phyloP scores from a whole-genome alignment of 306 rosid species.

The Inga leiocalycina region DNA sequence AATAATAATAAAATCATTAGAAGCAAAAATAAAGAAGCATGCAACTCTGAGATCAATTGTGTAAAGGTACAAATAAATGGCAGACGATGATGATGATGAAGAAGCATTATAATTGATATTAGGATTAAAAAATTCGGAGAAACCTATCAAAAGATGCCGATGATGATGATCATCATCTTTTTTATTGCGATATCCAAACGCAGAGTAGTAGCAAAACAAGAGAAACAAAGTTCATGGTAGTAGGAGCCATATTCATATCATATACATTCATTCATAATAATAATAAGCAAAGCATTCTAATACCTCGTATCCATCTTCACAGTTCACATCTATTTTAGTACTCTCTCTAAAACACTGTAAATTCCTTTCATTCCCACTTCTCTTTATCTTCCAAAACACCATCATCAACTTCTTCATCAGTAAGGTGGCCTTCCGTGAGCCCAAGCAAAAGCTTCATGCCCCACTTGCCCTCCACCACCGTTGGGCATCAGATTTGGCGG shows the following conservation, averaged over 20 bases:
- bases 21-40: slow-evolving; percentile 28
- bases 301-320: slow-evolving; percentile 34
- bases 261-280: too few relatives aligned
- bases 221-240: slow-evolving; percentile 23
- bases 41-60: slow-evolving; percentile 31
- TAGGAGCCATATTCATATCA: background rate
- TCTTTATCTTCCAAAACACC: slow-evolving; percentile 34
- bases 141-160: slow-evolving; percentile 31
- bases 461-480: slow-evolving; percentile 65
- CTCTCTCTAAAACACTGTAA: slow-evolving; percentile 22
- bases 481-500: slow-evolving; percentile 67
- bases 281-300: background rate
- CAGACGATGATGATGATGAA: background rate
- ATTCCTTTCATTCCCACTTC: slow-evolving; percentile 3
- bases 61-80: background rate
- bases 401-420: slow-evolving; percentile 24
- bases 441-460: slow-evolving; percentile 84
- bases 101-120: background rate
- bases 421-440: slow-evolving; percentile 69
- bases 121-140: slow-evolving; percentile 31
- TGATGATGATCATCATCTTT: slow-evolving; percentile 32
- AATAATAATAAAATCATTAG: slow-evolving; percentile 26
- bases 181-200: slow-evolving; percentile 53
- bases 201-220: slow-evolving; percentile 28
- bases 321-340: slow-evolving; percentile 39